Evolutionary conservation across 257 asterid species (phyloP).

Genomic region (Capsicum pubescens): DNA sequence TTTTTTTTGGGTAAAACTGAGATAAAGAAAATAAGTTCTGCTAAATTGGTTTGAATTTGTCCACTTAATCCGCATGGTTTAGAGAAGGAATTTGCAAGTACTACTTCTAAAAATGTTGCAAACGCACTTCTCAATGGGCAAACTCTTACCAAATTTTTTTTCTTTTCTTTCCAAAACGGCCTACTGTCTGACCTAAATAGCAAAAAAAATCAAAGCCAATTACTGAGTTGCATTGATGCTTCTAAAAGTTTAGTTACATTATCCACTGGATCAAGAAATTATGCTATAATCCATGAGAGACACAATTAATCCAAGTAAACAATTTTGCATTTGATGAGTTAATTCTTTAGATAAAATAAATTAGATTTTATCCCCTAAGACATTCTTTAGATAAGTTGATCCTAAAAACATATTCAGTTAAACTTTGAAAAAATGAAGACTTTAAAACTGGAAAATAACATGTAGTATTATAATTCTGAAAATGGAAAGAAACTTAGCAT

Average conservation of each 20-base stretch:
- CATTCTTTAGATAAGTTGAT: background rate
- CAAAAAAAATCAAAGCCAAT: background rate
- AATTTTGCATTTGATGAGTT: background rate
- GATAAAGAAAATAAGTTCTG: constrained; percentile 13
- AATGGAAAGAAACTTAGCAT: background rate
- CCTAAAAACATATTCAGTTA: constrained; percentile 7
- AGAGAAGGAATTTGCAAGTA: constrained; percentile 10
- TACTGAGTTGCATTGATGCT: background rate
- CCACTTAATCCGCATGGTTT: constrained; percentile 10
- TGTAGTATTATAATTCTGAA: background rate
- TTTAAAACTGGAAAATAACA: constrained; percentile 7
- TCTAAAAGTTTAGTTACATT: background rate
- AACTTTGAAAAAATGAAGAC: background rate
- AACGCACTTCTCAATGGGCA: background rate
- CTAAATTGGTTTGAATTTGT: constrained; percentile 20
- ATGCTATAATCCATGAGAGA: constrained; percentile 12
- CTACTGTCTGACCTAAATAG: background rate
- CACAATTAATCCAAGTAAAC: background rate
- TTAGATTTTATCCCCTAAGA: background rate
- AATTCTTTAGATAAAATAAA: background rate
- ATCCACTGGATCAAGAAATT: constrained; percentile 10
- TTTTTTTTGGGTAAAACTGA: background rate
- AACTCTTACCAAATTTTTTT: background rate
- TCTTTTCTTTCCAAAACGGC: background rate
- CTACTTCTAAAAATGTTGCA: background rate